These are phyloP conservation scores for Aegilops speltoides DNA, from an alignment of 176 grass and related monocot genomes.

Conservation along the genomic window DNA sequence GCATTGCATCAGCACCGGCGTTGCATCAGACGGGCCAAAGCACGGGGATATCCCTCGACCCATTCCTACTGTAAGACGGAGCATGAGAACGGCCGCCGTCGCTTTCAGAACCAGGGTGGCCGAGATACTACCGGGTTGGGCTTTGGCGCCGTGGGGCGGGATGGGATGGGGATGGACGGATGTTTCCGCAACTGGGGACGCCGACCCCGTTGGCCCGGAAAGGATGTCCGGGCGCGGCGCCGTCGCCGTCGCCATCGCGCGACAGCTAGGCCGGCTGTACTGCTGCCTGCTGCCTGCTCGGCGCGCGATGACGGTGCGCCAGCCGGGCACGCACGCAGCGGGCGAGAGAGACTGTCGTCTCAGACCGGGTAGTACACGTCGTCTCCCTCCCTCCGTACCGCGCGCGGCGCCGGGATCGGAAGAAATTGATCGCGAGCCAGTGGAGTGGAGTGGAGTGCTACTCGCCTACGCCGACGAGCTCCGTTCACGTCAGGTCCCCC, in stretches of 20 bases:
- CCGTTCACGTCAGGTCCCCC: no score
- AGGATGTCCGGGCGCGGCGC: background rate
- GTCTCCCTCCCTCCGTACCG: background rate
- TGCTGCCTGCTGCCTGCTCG: constrained; percentile 1
- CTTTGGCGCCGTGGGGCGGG: background rate
- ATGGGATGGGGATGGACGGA: constrained; percentile 11
- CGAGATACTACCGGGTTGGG: no score
- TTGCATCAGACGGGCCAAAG: background rate
- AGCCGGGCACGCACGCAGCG: background rate
- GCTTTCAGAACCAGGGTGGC: constrained; percentile 36
- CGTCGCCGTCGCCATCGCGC: background rate
- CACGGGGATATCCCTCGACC: background rate
- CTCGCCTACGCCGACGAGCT: no score
- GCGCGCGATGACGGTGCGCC: constrained; percentile 13
- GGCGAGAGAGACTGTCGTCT: no score
- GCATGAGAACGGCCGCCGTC: background rate
- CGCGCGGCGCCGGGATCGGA: background rate
- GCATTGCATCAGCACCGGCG: no score
- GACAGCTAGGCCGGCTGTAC: constrained; percentile 31
- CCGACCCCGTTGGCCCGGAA: constrained; percentile 33
- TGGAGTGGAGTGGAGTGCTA: no score
- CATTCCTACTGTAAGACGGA: no score
- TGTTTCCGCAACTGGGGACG: constrained; percentile 38
- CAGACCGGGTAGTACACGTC: no score
- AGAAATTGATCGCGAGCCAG: no score